Base-by-base conservation (phyloP, 2,329 filamentous ascomycete species). In the Cyclaneusma minus region DNA sequence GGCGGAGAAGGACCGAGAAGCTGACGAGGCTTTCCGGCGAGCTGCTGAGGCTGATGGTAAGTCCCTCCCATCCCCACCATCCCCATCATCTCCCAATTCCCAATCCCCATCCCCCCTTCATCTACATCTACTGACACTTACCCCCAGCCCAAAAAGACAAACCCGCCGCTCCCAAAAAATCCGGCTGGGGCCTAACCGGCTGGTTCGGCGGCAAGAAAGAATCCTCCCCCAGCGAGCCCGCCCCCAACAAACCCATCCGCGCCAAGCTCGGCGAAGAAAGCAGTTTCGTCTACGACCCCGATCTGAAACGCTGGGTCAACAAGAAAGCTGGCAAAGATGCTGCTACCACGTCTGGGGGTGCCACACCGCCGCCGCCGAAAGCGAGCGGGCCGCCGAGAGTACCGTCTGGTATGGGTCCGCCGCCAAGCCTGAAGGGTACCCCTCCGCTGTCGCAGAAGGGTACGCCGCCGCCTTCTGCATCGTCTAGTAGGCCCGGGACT, bases 301-400 rank as follows among this genome's bases (percentile, higher is more conserved):
- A 94, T n/a, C 66, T 93, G 27, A 91, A 92, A 59, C 84, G 89
- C 48, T 98, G 91, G 91, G 64, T 98, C 48, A 95, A 98, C 59
- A 94, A 94, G 60, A 94, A 93, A 48, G 70, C 71, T 7, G 75
- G 75, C 8, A 58, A 57, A 9, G 65, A 68, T 6, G 74, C 78
- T 29, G 67, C 66, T 22, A 55, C 56, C 6, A 57, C 64, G 14
- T 57, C 66, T 3, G 65, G 70, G 35, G 58, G 64, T 24, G 72
- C 73, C 2, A 73, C 84, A 0, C 80, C 87, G 1, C 85, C 89
- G 2, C 85, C 84, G 4, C 85, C 85, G 1, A 72, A 65, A 39
- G 64, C 59, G 5, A 55, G 57, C 3, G 55, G 50, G 29, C 60
- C 55, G 34, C 60, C 50, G 30, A 27, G 45, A 56, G n/a, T n/a